Base-by-base conservation (phyloP, 352 stramenopile genomes). In the Phytophthora sp. region DNA sequence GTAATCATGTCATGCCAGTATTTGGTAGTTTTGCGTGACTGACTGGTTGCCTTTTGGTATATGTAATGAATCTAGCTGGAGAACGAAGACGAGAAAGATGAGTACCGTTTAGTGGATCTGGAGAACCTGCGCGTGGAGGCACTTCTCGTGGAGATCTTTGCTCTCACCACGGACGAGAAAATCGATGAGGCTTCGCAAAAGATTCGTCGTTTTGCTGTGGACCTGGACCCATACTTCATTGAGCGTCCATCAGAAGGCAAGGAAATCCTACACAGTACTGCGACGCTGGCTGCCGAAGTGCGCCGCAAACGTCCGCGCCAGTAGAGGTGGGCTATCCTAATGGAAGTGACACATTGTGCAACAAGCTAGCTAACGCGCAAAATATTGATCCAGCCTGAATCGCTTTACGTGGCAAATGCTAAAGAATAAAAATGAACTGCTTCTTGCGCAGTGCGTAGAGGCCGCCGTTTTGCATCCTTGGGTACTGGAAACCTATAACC, bases 151-250 rank as follows among this genome's bases (percentile, higher is more conserved):
- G 87, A 95, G 59, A 89, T 95, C 18, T 94, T 82, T 20, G 73
- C 85, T 24, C 77, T 95, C 30, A 93, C 87, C 31, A 93, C 83
- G 10, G 87, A 95, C 42, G 87, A 95, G 30, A 91, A 92, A 55
- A 92, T 95, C 34, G 87, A 95, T 41, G 87, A 94, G 26, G 84
- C 79, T 0, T 90, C 84, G 5, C 82, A 94, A 28, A 89, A 90
- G 62, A 92, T 95, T 52, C 82, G 84, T 24, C 79, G 87, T 21
- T 93, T 95, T 61, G 79, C 85, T 21, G 79, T 87, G 13, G 85
- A 95, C 54, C 39, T 95, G 39, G 85, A 94, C 31, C 84, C 87
- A 54, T 94, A 92, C 67, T 93, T 95, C 27, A 83, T 95, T 56
- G 86, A 93, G 56, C 79, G 86, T 11, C 86, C 86, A 21, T 91